These are phyloP conservation scores for Fusarium zealandicum DNA, from an alignment of 2,329 filamentous ascomycete genomes.

Conservation along the genomic window DNA sequence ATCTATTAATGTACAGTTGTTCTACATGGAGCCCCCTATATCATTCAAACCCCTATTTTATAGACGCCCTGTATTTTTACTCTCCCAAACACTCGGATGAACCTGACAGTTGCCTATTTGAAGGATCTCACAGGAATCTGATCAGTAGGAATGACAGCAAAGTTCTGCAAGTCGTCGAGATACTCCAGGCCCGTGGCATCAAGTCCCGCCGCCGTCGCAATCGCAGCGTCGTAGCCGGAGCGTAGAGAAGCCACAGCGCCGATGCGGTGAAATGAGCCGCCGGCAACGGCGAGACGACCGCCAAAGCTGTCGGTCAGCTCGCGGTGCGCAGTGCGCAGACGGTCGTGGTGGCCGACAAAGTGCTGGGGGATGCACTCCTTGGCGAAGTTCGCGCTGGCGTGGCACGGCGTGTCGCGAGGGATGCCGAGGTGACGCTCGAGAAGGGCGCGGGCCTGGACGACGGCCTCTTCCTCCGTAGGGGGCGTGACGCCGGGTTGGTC, in stretches of 20 bases:
- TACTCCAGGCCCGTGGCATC: conserved; percentile 44
- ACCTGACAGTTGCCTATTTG: background rate
- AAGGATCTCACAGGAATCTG: conserved; percentile 42
- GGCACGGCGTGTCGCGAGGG: conserved; percentile 61
- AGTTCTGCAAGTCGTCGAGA: conserved; percentile 33
- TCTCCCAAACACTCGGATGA: background rate
- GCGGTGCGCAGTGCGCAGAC: conserved; percentile 64
- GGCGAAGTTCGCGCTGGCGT: conserved; percentile 65
- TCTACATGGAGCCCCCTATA: background rate
- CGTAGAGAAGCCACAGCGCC: conserved; percentile 61
- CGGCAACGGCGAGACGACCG: conserved; percentile 69
- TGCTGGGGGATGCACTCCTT: conserved; percentile 90
- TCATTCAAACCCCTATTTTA: conserved; percentile 1
- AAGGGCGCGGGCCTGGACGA: conserved; percentile 72
- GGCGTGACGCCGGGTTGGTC: conserved; percentile 52
- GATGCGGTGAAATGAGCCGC: conserved; percentile 60
- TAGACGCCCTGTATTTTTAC: background rate
- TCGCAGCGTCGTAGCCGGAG: conserved; percentile 48
- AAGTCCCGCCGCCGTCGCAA: conserved; percentile 30
- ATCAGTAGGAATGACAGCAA: conserved; percentile 36
- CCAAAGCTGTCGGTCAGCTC: conserved; percentile 64
- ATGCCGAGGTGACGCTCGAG: conserved; percentile 80
- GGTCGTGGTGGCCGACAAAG: conserved; percentile 74
- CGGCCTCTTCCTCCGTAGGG: conserved; percentile 71
- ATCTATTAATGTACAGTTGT: conserved; percentile 26